Base-by-base conservation (phyloP, 2,329 filamentous ascomycete genomes). In the Fusarium neocosmosporiellum region DNA sequence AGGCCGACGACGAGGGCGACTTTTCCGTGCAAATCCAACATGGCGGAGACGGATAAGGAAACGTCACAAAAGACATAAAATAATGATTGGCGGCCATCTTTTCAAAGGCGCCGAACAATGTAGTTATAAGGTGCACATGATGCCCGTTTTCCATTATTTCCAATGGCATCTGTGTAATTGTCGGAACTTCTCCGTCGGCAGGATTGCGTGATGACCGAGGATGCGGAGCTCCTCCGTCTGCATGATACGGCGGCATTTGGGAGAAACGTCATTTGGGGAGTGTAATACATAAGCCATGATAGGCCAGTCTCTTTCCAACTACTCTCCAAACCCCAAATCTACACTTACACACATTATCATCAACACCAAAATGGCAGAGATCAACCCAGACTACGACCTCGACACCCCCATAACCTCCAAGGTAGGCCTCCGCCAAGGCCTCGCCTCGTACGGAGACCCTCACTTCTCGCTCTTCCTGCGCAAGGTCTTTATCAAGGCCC, bases 401-500 rank as follows among this genome's bases (percentile, higher is more conserved):
- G 83, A 83, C 20, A 83, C 79, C 2, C 86, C 89, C 2, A 87
- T 92, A 61, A 82, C 85, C 43, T 80, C 81, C 34, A 71, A 80
- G 53, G 80, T 84, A 0, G 91, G 91, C 8, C 84, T 94, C 33
- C 87, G 90, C 9, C 89, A 90, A 73, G 90, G 89, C 2, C 86
- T 94, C 1, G 87, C 91, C 4, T 89, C 88, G 1, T 94, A 94
- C 73, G 92, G 92, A 50, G 92, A 94, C 73, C 85, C 91, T 8
- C 92, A 94, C 80, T 94, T 94, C 83, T 92, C 91, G 0, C 86
- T 94, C 2, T 94, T 94, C 77, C 85, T 94, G 1, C 88, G 92
- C 36, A 94, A 94, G 76, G 92, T 91, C 27, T 94, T 94, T 80
- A 94, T 94, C 83, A 94, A 94, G 80, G 91, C 92, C 0, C 85